Evolutionary conservation across 495 filamentous ascomycete species (phyloP).

Genomic region (Xylaria castorea): DNA sequence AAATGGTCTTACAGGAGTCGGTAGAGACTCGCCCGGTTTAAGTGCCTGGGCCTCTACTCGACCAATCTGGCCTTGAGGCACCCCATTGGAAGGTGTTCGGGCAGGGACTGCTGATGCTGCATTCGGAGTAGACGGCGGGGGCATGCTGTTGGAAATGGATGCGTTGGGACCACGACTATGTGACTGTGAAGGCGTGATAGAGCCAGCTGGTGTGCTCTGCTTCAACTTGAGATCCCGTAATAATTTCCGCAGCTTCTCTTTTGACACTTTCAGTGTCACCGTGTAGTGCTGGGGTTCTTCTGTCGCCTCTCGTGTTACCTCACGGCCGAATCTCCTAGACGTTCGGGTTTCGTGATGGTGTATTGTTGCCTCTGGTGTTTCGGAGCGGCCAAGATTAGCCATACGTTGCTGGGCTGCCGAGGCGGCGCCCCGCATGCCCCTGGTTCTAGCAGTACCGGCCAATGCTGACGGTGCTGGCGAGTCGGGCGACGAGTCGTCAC

Average conservation of each 20-base stretch:
- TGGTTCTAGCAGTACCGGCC: constrained; percentile 81
- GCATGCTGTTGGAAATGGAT: constrained; percentile 65
- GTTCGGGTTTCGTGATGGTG: constrained; percentile 76
- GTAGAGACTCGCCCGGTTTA: constrained; percentile 57
- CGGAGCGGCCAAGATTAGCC: constrained; percentile 82
- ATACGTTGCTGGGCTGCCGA: constrained; percentile 76
- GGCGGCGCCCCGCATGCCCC: constrained; percentile 85
- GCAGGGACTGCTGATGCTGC: constrained; percentile 43
- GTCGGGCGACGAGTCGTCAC: constrained; percentile 83
- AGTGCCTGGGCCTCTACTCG: constrained; percentile 69
- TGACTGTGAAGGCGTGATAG: constrained; percentile 57
- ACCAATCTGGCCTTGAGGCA: constrained; percentile 62
- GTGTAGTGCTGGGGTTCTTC: constrained; percentile 69
- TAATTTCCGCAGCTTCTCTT: constrained; percentile 66
- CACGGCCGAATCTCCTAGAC: constrained; percentile 63
- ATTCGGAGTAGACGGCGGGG: constrained; percentile 59
- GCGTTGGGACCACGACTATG: constrained; percentile 60
- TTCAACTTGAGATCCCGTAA: constrained; percentile 52
- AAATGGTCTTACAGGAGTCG: constrained; percentile 60
- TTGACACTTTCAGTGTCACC: constrained; percentile 74
- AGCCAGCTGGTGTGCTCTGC: constrained; percentile 46
- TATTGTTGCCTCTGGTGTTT: constrained; percentile 79
- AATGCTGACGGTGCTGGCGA: constrained; percentile 81
- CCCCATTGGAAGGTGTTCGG: constrained; percentile 41
- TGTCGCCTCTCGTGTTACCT: constrained; percentile 71